phyloP scores from a whole-genome alignment of 1,284 basidiomycete genomes.

The Singerocomus inundabilis region DNA sequence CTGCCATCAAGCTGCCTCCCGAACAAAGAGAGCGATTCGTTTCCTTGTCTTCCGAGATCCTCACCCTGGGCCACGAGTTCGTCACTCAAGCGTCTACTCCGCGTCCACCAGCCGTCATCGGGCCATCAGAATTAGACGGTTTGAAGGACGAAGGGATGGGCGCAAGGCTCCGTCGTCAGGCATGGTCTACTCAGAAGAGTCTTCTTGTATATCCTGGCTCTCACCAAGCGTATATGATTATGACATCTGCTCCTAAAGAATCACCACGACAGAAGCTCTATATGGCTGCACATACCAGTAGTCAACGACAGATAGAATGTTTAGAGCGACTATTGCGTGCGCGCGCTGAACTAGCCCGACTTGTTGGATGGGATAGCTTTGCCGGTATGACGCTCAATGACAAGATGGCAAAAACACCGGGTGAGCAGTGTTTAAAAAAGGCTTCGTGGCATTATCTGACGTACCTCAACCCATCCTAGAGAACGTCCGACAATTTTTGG shows the following conservation, averaged over 20 bases:
- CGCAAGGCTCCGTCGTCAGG: slow-evolving; percentile 64
- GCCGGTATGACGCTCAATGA: slow-evolving; percentile 83
- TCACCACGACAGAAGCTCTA: slow-evolving; percentile 81
- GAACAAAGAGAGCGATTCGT: slow-evolving; percentile 82
- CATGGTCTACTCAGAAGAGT: slow-evolving; percentile 69
- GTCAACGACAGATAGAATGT: slow-evolving; percentile 64
- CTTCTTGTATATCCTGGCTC: slow-evolving; percentile 80
- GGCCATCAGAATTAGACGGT: slow-evolving; percentile 62
- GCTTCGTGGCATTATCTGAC: slow-evolving; percentile 8
- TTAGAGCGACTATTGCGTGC: slow-evolving; percentile 76
- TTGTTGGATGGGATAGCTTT: slow-evolving; percentile 83
- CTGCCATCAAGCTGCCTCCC: slow-evolving; percentile 88
- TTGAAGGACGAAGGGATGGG: slow-evolving; percentile 72
- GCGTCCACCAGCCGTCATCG: slow-evolving; percentile 64
- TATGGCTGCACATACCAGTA: slow-evolving; percentile 71
- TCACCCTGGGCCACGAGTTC: slow-evolving; percentile 87
- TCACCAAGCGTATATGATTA: slow-evolving; percentile 89
- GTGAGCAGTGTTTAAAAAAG: slow-evolving; percentile 38
- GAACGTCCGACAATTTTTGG: slow-evolving; percentile 83
- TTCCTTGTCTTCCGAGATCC: slow-evolving; percentile 86
- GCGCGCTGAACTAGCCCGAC: slow-evolving; percentile 74
- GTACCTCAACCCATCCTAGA: slow-evolving; percentile 41
- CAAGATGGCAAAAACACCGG: slow-evolving; percentile 93
- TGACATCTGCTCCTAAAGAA: slow-evolving; percentile 81
- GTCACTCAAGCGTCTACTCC: slow-evolving; percentile 63